A percentile compares a stretch with the other conserved stretches of the same genome.
Conservation (phyloP, 1,139 yeast species). For the Pichia sp. region DNA sequence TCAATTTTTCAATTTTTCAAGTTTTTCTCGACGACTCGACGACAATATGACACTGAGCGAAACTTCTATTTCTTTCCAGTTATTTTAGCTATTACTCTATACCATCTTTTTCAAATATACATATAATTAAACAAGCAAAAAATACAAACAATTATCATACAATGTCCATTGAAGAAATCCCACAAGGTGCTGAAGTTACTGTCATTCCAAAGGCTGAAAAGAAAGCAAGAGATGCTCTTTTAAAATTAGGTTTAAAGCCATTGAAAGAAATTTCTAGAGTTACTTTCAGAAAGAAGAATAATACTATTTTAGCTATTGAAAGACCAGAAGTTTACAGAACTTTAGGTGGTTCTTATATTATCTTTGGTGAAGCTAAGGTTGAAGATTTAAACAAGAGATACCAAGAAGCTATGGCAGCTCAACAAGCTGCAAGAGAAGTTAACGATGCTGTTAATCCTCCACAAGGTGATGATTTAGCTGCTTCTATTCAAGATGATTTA, state of each 20-base stretch:
- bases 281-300: conserved; percentile 91
- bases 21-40: too few relatives aligned
- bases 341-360: conserved; percentile 90
- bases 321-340: conserved; percentile 94
- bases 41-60: too few relatives aligned
- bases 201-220: conserved; percentile 87
- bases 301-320: conserved; percentile 89
- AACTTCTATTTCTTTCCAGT: too few relatives aligned
- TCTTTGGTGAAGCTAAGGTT: conserved; percentile 96
- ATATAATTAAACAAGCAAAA: too few relatives aligned
- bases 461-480: conserved; percentile 53
- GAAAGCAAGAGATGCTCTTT: conserved; percentile 90
- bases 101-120: too few relatives aligned
- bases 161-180: conserved; percentile 40
- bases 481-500: conserved; percentile 85
- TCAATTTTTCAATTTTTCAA: too few relatives aligned
- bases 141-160: neutral
- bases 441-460: conserved; percentile 26
- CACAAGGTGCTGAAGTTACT: conserved; percentile 83
- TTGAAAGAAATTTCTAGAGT: conserved; percentile 93
- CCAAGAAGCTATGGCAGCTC: conserved; percentile 70
- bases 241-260: conserved; percentile 86
- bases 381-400: conserved; percentile 83
- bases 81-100: too few relatives aligned
- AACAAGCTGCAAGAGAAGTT: conserved; percentile 48